phyloP scores from a whole-genome alignment of 179 eudicot species.

The Heliamphora pulchella region DNA sequence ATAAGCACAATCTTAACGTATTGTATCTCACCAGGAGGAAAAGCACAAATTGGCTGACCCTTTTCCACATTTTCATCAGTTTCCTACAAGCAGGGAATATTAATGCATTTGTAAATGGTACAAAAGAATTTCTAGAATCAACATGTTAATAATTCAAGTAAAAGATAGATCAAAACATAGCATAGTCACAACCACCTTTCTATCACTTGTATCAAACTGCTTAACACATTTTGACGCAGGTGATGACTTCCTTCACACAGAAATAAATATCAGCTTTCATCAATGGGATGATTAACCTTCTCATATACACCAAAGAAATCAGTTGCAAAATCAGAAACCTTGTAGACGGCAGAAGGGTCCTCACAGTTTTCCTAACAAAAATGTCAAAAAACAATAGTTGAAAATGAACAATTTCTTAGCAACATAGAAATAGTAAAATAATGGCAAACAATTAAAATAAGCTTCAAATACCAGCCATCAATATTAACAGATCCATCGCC shows the following conservation, averaged over 20 bases:
- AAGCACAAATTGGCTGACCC: conserved; percentile 32
- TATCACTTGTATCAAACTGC: conserved; percentile 25
- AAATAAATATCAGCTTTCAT: conserved; percentile 16
- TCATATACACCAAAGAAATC: conserved; percentile 13
- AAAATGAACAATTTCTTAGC: not conserved
- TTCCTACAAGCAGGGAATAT: conserved; percentile 37
- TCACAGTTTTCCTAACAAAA: conserved; percentile 33
- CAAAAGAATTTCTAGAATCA: not conserved
- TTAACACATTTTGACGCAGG: conserved; percentile 45
- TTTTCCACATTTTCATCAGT: conserved; percentile 30
- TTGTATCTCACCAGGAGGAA: conserved; percentile 45
- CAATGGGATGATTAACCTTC: conserved; percentile 2
- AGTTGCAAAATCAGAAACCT: conserved; percentile 38
- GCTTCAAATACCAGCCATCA: conserved; percentile 30
- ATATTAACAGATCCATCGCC: conserved; percentile 21
- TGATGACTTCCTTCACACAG: conserved; percentile 58
- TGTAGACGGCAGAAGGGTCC: conserved; percentile 31
- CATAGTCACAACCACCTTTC: conserved; percentile 32
- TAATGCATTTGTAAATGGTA: not conserved
- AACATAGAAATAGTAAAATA: not conserved
- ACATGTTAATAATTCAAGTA: conserved; percentile 7
- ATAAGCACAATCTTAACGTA: not conserved
- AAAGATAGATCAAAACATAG: conserved; percentile 2
- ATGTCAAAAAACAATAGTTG: not conserved
- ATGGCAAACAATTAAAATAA: not conserved